These are phyloP conservation scores for Pestalotiopsis sp. DNA, from an alignment of 2,329 filamentous ascomycete genomes.

Conservation along the genomic window DNA sequence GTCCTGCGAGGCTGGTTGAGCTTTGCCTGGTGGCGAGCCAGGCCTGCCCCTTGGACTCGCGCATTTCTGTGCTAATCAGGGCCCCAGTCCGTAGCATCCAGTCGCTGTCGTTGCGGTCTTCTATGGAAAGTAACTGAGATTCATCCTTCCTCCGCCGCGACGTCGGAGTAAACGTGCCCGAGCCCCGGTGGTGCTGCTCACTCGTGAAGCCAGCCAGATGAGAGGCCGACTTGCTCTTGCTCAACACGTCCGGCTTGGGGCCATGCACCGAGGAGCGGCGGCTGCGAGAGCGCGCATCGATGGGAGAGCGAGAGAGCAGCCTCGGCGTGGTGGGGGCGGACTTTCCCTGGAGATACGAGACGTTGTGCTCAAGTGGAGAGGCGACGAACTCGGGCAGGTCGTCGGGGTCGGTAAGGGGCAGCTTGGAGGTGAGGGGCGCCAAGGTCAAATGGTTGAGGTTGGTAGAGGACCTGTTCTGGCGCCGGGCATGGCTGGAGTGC, in stretches of 20 bases:
- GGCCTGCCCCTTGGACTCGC: constrained; percentile 67
- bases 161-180: constrained; percentile 23
- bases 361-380: constrained; percentile 34
- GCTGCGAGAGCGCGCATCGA: constrained; percentile 46
- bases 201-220: constrained; percentile 42
- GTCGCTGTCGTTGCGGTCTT: constrained; percentile 53
- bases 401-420: constrained; percentile 57
- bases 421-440: constrained; percentile 62
- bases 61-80: constrained; percentile 59
- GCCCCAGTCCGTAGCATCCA: constrained; percentile 67
- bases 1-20: constrained; percentile 59
- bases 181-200: constrained; percentile 19
- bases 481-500: constrained; percentile 56
- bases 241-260: constrained; percentile 33
- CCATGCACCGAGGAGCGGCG: constrained; percentile 39
- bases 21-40: constrained; percentile 68
- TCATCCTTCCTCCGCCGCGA: constrained; percentile 31
- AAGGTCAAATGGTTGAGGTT: constrained; percentile 62
- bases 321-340: constrained; percentile 66
- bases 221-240: constrained; percentile 65
- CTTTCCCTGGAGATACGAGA: constrained; percentile 61
- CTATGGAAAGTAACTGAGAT: constrained; percentile 26
- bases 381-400: constrained; percentile 39
- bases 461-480: constrained; percentile 58
- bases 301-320: constrained; percentile 56